Base-by-base conservation (phyloP, 306 rosid genomes). In the Castanea mollissima region DNA sequence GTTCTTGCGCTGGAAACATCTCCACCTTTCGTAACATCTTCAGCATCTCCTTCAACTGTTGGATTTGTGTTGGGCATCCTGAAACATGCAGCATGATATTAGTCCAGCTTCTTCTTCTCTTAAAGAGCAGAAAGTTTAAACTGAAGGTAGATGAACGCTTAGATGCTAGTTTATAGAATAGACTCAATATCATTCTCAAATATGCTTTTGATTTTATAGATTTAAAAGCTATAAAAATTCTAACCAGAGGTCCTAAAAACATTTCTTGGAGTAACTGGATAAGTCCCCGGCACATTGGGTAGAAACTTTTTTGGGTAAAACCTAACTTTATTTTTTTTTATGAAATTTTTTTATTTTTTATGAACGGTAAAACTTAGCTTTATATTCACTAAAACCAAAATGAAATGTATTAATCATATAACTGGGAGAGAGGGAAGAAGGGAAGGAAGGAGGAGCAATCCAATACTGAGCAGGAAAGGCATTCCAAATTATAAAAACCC, bases 1-100 rank as follows among this genome's bases (percentile, higher is more conserved):
- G 68, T 76, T 71, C 81, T 81, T 74, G 80, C 76, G 72, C 81
- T 32, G 55, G 87, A 79, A 81, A 74, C 79, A 80, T 74, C 88
- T 59, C 64, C 69, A 16, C 69, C 46, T 77, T 71, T 65, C 18
- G 16, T 20, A 19, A 4, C 34, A 20, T 65, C 84, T 75, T 74
- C 80, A 4, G 64, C 76, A 62, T 71, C 77, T 63, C 81, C 86
- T 65, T 77, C 83, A 46, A 23, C 71, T 55, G 31, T 49, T 41
- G 80, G 52, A 65, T 76, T 89, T 73, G 35, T 74, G 74, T 82
- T 80, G 77, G 86, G 82, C 81, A 76, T 71, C 90, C 98, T 93
- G 85, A 49, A 69, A 81, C 75, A 81, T 63, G 34, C 77, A 89
- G 81, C 79, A 70, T 14, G 70, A 6, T 57, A 56, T 60, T 71